These are phyloP conservation scores for Curvularia hawaiiensis DNA, from an alignment of 2,329 filamentous ascomycete species.

Conservation along the genomic window DNA sequence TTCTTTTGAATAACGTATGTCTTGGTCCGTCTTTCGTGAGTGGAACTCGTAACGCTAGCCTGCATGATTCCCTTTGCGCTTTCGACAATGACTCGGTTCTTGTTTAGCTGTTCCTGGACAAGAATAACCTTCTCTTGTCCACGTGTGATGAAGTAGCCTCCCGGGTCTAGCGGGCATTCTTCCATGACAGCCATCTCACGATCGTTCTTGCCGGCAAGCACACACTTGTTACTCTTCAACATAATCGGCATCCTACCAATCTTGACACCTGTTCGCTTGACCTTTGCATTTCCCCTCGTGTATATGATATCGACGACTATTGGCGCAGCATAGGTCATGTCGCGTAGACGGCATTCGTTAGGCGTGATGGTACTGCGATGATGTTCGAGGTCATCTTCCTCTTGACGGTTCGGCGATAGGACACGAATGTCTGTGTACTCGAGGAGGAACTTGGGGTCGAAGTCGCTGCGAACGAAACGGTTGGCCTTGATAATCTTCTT, in stretches of 20 bases:
- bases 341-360: constrained; percentile 93
- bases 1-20: constrained; percentile 96
- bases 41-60: constrained; percentile 91
- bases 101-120: constrained; percentile 97
- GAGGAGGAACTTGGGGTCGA: constrained; percentile 90
- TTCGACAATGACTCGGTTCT: constrained; percentile 98
- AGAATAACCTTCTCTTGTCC: constrained; percentile 98
- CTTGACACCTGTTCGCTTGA: constrained; percentile 73
- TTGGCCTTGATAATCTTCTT: constrained; percentile 97
- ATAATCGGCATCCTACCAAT: constrained; percentile 96
- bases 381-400: constrained; percentile 67
- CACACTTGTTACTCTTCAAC: constrained; percentile 94
- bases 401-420: constrained; percentile 77
- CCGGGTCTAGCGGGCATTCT: constrained; percentile 94
- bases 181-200: constrained; percentile 89
- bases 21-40: constrained; percentile 96
- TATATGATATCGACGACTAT: constrained; percentile 94
- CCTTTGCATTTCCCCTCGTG: constrained; percentile 76
- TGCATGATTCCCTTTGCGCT: constrained; percentile 93
- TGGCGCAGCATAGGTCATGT: constrained; percentile 97
- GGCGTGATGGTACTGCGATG: constrained; percentile 71
- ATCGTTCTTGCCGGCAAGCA: constrained; percentile 81
- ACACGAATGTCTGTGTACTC: constrained; percentile 91
- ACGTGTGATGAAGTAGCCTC: constrained; percentile 96
- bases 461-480: constrained; percentile 85